Conservation (phyloP, 2,329 filamentous ascomycete genomes). For the Paracamarosporium sp. region DNA sequence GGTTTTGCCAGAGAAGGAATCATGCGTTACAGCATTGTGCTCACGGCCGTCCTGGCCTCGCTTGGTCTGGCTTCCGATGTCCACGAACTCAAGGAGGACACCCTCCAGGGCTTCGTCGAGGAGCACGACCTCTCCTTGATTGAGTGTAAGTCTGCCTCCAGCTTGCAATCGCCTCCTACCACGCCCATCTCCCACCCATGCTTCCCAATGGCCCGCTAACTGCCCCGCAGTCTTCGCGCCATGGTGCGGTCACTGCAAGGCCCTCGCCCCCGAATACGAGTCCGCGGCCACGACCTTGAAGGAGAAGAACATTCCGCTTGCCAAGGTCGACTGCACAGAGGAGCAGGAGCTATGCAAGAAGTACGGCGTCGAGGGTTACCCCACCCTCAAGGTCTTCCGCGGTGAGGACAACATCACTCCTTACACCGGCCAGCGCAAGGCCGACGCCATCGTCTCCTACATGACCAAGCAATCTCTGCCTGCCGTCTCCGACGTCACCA, state of each 20-base stretch:
- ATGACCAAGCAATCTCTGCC: constrained; percentile 99
- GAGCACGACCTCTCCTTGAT: constrained; percentile 88
- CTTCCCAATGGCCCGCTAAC: constrained; percentile 44
- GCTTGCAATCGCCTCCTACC: not conserved
- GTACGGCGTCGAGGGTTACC: constrained; percentile 95
- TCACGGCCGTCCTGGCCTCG: constrained; percentile 59
- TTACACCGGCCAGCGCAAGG: constrained; percentile 90
- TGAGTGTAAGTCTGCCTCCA: constrained; percentile 71
- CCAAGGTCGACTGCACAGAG: constrained; percentile 94
- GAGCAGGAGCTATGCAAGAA: constrained; percentile 89
- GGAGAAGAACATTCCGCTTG: constrained; percentile 85
- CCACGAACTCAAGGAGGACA: constrained; percentile 80
- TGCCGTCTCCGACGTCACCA: constrained; percentile 81
- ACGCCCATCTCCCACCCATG: not conserved
- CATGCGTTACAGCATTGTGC: constrained; percentile 44
- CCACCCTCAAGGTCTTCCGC: constrained; percentile 98
- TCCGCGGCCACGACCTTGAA: constrained; percentile 82
- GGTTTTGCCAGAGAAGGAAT: constrained; percentile 13
- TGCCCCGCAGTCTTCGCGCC: constrained; percentile 79
- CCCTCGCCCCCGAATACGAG: constrained; percentile 91
- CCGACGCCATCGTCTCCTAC: constrained; percentile 77
- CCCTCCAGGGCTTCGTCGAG: constrained; percentile 85
- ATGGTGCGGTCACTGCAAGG: constrained; percentile 99
- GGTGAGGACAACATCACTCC: constrained; percentile 80
- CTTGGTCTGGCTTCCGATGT: constrained; percentile 79